Evolutionary conservation across 371 early-diverging fungal species (phyloP).

Genomic region (Chytridium lagenaria): DNA sequence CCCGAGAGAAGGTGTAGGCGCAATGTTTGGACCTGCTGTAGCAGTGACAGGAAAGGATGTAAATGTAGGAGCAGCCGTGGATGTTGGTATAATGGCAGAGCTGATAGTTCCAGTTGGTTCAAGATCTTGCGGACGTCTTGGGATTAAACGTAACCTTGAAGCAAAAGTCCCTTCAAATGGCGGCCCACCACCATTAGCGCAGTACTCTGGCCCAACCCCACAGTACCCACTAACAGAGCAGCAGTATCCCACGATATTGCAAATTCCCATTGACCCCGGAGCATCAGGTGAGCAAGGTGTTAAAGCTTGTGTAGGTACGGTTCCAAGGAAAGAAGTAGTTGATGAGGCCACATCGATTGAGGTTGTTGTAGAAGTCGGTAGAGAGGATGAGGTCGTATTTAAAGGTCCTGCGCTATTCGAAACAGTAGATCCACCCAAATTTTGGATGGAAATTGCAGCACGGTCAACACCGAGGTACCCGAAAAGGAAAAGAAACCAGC

Average conservation of each 20-base stretch:
- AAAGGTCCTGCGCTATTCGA: neutral
- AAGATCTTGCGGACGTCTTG: no score
- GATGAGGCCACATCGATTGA: neutral
- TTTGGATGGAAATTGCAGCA: neutral
- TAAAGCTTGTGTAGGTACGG: neutral
- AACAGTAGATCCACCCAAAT: neutral
- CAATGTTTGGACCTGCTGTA: neutral
- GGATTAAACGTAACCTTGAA: no score
- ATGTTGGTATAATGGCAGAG: no score
- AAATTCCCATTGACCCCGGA: neutral
- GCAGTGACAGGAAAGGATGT: neutral
- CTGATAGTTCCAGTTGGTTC: neutral
- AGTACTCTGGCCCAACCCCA: slow-evolving; percentile 10
- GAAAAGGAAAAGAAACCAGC: neutral
- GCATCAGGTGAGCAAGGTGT: slow-evolving; percentile 1
- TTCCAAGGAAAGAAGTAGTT: neutral
- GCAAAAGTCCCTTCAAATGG: no score
- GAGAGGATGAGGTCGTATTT: neutral
- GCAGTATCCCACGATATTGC: slow-evolving; percentile 5
- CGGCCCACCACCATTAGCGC: slow-evolving; percentile 8
- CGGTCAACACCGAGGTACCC: neutral
- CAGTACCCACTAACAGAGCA: slow-evolving; percentile 16
- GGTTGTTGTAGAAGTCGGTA: neutral
- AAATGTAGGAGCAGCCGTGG: neutral
- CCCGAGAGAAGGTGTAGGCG: neutral